These are phyloP conservation scores for Emericellopsis atlantica DNA, from an alignment of 2,329 filamentous ascomycete species.

Conservation along the genomic window DNA sequence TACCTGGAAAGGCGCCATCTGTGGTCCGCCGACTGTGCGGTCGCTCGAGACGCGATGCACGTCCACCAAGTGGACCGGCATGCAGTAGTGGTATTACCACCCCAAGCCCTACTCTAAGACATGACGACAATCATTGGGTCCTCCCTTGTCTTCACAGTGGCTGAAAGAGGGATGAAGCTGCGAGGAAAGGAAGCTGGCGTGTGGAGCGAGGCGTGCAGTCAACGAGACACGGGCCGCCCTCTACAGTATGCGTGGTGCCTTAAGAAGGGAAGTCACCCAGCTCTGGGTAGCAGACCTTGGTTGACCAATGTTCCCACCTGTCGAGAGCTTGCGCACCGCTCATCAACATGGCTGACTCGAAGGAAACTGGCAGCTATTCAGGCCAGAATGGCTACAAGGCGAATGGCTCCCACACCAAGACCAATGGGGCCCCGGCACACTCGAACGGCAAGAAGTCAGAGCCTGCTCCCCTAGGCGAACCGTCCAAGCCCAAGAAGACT, in stretches of 20 bases:
- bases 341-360: background rate
- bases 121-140: background rate
- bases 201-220: background rate
- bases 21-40: too few species aligned
- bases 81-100: background rate
- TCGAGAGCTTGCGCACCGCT: too few species aligned
- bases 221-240: too few species aligned
- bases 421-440: background rate
- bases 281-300: too few species aligned
- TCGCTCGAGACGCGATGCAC: too few species aligned
- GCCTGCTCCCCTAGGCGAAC: conserved; percentile 1
- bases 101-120: background rate
- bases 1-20: too few species aligned
- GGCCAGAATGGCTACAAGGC: background rate
- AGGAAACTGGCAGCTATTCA: background rate
- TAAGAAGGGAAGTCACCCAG: too few species aligned
- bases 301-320: background rate
- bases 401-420: background rate
- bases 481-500: conserved; percentile 10
- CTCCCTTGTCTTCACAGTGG: background rate
- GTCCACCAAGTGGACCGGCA: background rate
- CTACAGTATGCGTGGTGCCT: too few species aligned
- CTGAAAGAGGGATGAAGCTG: background rate
- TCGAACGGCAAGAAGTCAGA: background rate
- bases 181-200: background rate